Conservation (phyloP, 2,329 filamentous ascomycete genomes). For the Penicillium decumbens region DNA sequence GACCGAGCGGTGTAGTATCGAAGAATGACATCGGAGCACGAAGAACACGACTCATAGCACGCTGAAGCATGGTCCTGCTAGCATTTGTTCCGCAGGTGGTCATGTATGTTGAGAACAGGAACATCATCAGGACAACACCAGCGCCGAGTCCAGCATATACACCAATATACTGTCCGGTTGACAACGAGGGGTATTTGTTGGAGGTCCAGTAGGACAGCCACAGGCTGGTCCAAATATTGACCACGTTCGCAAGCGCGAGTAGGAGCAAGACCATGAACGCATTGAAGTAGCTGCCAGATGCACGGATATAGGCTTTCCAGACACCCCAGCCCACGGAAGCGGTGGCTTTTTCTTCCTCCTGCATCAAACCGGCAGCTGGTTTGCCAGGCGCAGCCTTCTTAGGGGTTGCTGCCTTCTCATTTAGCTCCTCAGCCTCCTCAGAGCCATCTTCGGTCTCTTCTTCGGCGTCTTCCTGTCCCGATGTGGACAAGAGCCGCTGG, state of each 20-base stretch:
- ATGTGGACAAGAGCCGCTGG: conserved; percentile 72
- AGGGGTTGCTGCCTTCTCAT: conserved; percentile 21
- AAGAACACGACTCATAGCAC: conserved; percentile 70
- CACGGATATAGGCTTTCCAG: conserved; percentile 70
- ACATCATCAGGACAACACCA: conserved; percentile 68
- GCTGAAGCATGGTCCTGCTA: conserved; percentile 74
- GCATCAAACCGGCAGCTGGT: conserved; percentile 39
- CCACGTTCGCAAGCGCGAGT: conserved; percentile 68
- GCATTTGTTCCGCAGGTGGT: conserved; percentile 75
- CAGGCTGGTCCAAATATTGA: conserved; percentile 80
- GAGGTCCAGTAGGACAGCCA: conserved; percentile 96
- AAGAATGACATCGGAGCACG: conserved; percentile 81
- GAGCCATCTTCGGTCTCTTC: conserved; percentile 49
- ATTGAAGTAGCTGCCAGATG: conserved; percentile 66
- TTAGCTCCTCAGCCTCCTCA: conserved; percentile 44
- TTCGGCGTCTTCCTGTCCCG: conserved; percentile 56
- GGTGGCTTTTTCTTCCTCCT: conserved; percentile 57
- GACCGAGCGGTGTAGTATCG: conserved; percentile 89
- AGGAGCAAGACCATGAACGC: conserved; percentile 57
- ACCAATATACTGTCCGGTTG: conserved; percentile 65
- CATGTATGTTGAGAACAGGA: conserved; percentile 71
- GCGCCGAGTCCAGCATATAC: conserved; percentile 67
- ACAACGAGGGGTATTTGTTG: conserved; percentile 61
- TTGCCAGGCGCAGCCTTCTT: conserved; percentile 11
- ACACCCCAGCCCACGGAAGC: conserved; percentile 74